These are phyloP conservation scores for Claviceps paspali DNA, from an alignment of 2,329 filamentous ascomycete genomes.

Conservation along the genomic window DNA sequence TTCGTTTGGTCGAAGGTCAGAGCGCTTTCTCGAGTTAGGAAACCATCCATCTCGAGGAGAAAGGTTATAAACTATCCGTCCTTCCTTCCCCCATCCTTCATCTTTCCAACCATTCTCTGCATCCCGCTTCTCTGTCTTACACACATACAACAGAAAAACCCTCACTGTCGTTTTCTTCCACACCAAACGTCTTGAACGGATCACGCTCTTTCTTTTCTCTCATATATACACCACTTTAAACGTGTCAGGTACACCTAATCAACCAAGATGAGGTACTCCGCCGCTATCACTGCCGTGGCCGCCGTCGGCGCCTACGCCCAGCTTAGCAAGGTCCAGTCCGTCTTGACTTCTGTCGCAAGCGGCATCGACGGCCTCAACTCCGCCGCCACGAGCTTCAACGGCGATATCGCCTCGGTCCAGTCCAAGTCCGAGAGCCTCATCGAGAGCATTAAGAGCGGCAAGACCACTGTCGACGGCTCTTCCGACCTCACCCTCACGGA, in stretches of 20 bases:
- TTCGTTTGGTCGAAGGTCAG: too few relatives aligned
- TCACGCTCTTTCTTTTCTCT: too few relatives aligned
- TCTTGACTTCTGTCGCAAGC: slow-evolving; percentile 4
- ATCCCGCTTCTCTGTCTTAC: slow-evolving; percentile 2
- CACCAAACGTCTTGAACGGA: too few relatives aligned
- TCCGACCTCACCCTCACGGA: slow-evolving; percentile 7
- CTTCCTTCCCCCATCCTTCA: neutral
- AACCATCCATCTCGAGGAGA: neutral
- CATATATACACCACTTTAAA: too few relatives aligned
- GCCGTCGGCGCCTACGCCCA: slow-evolving; percentile 8
- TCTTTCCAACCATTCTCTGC: neutral
- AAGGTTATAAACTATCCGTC: slow-evolving; percentile 4
- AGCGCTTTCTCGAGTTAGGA: too few relatives aligned
- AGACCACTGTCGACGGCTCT: slow-evolving; percentile 7
- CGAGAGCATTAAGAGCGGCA: slow-evolving; percentile 8
- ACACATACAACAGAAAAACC: neutral
- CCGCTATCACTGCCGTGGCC: slow-evolving; percentile 6
- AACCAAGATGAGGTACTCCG: slow-evolving; percentile 10
- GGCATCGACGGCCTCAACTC: slow-evolving; percentile 10
- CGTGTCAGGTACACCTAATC: neutral
- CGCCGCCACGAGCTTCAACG: slow-evolving; percentile 12
- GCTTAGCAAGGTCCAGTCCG: slow-evolving; percentile 5
- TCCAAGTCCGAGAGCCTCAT: slow-evolving; percentile 10
- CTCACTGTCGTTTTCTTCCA: slow-evolving; percentile 1
- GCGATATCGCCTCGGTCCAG: slow-evolving; percentile 9